These are phyloP conservation scores for Daldinia childiae DNA, from an alignment of 495 filamentous ascomycete species.

Conservation along the genomic window DNA sequence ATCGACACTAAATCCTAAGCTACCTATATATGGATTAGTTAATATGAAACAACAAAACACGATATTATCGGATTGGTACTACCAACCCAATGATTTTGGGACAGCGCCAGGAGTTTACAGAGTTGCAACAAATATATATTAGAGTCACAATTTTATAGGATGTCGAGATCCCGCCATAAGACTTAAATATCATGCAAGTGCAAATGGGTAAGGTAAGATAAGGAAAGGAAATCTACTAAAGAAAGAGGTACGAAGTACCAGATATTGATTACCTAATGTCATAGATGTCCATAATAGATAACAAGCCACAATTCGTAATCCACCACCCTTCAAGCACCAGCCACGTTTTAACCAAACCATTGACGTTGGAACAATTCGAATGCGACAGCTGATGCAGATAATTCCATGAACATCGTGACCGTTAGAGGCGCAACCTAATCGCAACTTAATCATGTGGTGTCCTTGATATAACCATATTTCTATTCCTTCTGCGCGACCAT, in stretches of 20 bases:
- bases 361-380: conserved; percentile 8
- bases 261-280: not conserved
- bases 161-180: not conserved
- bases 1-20: not conserved
- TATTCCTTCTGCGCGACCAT: conserved; percentile 46
- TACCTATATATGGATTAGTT: not conserved
- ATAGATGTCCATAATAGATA: not conserved
- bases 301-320: not conserved
- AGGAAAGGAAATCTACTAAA: no score
- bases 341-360: conserved; percentile 21
- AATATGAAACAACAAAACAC: conserved; percentile 8
- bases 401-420: conserved; percentile 28
- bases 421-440: not conserved
- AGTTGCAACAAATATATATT: not conserved
- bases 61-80: not conserved
- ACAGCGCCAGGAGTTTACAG: not conserved
- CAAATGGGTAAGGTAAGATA: not conserved
- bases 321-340: not conserved
- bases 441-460: conserved; percentile 31
- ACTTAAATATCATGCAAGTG: not conserved
- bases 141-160: not conserved
- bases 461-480: conserved; percentile 41
- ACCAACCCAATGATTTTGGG: not conserved
- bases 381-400: conserved; percentile 29
- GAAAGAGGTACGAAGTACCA: not conserved